These are phyloP conservation scores for Coemansia sp. DNA, from an alignment of 192 early-diverging fungal genomes.

Conservation along the genomic window DNA sequence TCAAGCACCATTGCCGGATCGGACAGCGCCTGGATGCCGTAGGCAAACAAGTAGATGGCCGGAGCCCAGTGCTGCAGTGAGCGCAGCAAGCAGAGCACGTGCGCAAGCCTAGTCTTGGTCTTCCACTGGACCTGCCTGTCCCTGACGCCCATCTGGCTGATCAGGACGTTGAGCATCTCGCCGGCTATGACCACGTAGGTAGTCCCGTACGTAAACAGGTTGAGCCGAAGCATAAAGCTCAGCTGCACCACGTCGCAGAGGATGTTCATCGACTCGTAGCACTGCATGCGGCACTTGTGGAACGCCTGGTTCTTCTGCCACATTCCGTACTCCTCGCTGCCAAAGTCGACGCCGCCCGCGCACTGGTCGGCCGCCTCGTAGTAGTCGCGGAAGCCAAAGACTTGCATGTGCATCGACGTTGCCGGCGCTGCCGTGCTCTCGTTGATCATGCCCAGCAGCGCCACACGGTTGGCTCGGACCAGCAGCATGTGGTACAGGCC, in stretches of 20 bases:
- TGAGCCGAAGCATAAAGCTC: slow-evolving; percentile 49
- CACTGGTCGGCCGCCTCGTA: slow-evolving; percentile 30
- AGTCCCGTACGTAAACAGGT: slow-evolving; percentile 51
- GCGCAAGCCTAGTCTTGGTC: slow-evolving; percentile 42
- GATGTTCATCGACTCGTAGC: slow-evolving; percentile 53
- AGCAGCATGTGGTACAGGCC: slow-evolving; percentile 45
- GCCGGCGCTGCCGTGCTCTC: slow-evolving; percentile 30
- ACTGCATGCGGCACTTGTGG: slow-evolving; percentile 50
- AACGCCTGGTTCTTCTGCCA: slow-evolving; percentile 47
- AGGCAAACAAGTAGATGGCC: slow-evolving; percentile 48
- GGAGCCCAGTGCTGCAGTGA: slow-evolving; percentile 56
- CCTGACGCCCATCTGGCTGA: slow-evolving; percentile 41
- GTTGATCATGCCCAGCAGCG: slow-evolving; percentile 40
- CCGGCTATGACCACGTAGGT: slow-evolving; percentile 51
- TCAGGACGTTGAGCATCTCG: slow-evolving; percentile 49
- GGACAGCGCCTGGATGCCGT: slow-evolving; percentile 46
- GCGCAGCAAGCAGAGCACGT: slow-evolving; percentile 43
- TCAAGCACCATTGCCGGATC: slow-evolving; percentile 44
- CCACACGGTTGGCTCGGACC: slow-evolving; percentile 52
- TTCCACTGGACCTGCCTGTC: slow-evolving; percentile 36
- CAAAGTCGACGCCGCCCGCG: slow-evolving; percentile 5
- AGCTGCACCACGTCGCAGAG: slow-evolving; percentile 51
- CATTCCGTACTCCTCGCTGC: slow-evolving; percentile 12
- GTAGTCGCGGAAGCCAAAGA: slow-evolving; percentile 52
- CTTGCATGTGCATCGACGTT: slow-evolving; percentile 45